Base-by-base conservation (phyloP, 2,329 filamentous ascomycete species). In the Penicillium oxalicum region DNA sequence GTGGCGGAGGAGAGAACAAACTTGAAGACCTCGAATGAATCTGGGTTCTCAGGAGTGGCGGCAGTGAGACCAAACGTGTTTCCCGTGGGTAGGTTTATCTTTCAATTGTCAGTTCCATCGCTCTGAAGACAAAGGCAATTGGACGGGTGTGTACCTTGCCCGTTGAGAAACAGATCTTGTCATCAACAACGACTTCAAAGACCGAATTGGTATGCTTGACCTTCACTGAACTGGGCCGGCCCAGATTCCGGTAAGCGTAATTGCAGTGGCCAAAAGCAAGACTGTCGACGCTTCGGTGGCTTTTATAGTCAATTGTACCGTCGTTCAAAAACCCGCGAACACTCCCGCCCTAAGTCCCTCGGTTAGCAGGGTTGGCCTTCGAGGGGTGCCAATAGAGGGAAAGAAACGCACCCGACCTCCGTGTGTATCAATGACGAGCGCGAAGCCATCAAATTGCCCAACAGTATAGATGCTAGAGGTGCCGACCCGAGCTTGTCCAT, bases 241-340 rank as follows among this genome's bases (percentile, higher is more conserved):
- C 93, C 24, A 94, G 78, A 70, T 98, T 98, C 58, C 93, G 87
- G 76, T 96, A 98, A 40, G 82, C 71, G 68, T 93, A 93, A 62
- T 85, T 81, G 76, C 93, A 98, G 71, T 95, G 89, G 11, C 90
- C 93, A 67, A 98, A 98, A 12, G 91, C 87, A 45, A 96, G 78
- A 59, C 81, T 83, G 70, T 96, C 91, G 12, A 95, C 82, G 61
- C 81, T 85, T 57, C 82, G 77, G 59, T 91, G 86, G 48, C 78
- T 77, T 63, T 83, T 84, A 75, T 85, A 96, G 68, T 95, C 88
- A 57, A 80, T 83, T 34, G 76, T 81, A 42, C 91, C 91, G 68
- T 97, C 93, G 72, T 97, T 98, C 57, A 98, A 74, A 74, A 97
- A 98, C 13, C 87, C 93, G 50, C 93, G 81, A 55, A 98, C 77